Evolutionary conservation across 1,284 basidiomycete genomes (phyloP), one percentile per base, ranked within the genome.

Genomic region (Cutaneotrichosporon arboriforme): DNA sequence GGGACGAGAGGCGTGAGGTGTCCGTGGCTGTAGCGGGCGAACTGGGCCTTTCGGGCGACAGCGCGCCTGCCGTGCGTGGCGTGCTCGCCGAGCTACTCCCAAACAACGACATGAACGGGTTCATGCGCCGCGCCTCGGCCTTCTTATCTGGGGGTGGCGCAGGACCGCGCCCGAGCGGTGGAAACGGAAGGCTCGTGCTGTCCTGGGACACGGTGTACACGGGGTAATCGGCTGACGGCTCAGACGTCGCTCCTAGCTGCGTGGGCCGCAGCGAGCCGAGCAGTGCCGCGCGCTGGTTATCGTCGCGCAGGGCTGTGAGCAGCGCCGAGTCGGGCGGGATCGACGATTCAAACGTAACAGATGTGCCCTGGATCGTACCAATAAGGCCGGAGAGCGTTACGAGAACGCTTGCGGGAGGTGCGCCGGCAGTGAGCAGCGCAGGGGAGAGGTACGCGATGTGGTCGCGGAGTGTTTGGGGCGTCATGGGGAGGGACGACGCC

Each of bases 321-420:
- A 78, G 60, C 56, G 83, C 81, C 0, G 84, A 83, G 4, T 83
- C 77, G 0, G 81, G 77, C 43, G 84, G 79, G 9, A 91, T 64
- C 2, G 52, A 59, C 34, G 64, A 68, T 52, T 63, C 67, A 40
- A 75, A 62, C 1, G 61, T 55, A n/a, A 21, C 15, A 8, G 26
- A 26, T 23, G 39, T 74, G 68, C 61, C 67, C 42, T 66, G 74
- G 18, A 90, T 69, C 10, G 76, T 79, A 10, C 88, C 89, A 37
- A 90, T 78, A 18, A 93, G 74, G 10, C 90, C 90, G 2, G 88
- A 90, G 23, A 90, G 76, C 0, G 88, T 90, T 7, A 90, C 79
- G 13, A 89, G 72, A 34, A 82, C 78, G 18, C 78, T 72, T 51
- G 76, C 71, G 8, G 36, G n/a, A 10, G 37, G 14, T 18, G 39